These are phyloP conservation scores for Ceratocystis lukuohia DNA, from an alignment of 2,329 filamentous ascomycete species.

Conservation along the genomic window DNA sequence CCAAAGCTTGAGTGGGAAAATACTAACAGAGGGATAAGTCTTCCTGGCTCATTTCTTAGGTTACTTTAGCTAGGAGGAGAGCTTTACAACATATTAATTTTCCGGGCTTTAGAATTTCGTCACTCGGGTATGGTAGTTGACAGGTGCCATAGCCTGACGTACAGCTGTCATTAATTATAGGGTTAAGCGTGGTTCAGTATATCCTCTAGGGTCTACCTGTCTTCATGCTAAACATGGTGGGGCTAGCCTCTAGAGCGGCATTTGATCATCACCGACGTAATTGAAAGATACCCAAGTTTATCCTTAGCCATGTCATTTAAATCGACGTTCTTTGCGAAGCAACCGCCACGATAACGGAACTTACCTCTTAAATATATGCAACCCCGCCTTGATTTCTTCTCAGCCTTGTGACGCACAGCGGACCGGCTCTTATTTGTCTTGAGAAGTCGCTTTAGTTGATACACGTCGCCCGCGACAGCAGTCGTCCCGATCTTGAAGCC, in stretches of 20 bases:
- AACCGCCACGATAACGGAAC: neutral
- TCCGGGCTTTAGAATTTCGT: too few relatives aligned
- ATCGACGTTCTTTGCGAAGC: neutral
- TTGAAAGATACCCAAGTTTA: neutral
- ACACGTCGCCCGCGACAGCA: neutral
- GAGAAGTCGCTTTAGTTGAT: neutral
- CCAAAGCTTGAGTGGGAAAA: too few relatives aligned
- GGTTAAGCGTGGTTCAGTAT: neutral
- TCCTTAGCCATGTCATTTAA: slow-evolving; percentile 8
- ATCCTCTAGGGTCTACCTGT: neutral
- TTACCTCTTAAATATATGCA: neutral
- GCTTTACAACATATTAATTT: too few relatives aligned
- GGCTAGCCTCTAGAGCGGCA: slow-evolving; percentile 1
- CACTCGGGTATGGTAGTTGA: too few relatives aligned
- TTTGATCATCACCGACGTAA: slow-evolving; percentile 6
- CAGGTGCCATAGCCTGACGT: neutral
- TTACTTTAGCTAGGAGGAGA: too few relatives aligned
- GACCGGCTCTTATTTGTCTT: neutral
- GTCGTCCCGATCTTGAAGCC: neutral
- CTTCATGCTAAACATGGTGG: neutral
- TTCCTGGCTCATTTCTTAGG: too few relatives aligned
- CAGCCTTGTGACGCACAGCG: neutral
- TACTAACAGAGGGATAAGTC: too few relatives aligned
- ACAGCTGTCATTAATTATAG: neutral
- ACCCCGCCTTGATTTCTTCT: neutral